These are phyloP conservation scores for Bolboschoenus planiculmis DNA, from an alignment of 176 grass and related monocot genomes.

Conservation along the genomic window DNA sequence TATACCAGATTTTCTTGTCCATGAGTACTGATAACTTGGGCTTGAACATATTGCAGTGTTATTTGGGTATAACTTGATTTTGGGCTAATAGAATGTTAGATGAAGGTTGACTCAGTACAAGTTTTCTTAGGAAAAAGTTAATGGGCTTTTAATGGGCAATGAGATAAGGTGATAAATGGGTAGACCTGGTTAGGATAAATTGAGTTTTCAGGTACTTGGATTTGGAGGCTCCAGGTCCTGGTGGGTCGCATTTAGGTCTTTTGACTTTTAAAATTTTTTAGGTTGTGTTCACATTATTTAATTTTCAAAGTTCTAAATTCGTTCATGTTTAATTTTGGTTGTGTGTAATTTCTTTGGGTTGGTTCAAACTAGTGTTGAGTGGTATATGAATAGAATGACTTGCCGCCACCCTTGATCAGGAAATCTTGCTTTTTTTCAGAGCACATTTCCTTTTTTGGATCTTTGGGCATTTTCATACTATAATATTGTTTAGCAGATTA, in stretches of 20 bases:
- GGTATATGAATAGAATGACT: background rate
- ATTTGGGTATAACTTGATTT: background rate
- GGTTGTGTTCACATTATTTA: background rate
- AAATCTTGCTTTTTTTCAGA: background rate
- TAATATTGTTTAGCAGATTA: background rate
- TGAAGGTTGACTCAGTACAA: background rate
- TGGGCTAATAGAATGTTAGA: background rate
- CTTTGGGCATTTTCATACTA: background rate
- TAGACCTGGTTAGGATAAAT: background rate
- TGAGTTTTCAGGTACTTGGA: background rate
- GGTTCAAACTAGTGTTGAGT: background rate
- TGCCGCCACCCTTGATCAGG: background rate
- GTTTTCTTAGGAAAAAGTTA: background rate
- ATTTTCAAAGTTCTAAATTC: background rate
- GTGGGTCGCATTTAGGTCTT: background rate
- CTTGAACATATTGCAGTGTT: background rate
- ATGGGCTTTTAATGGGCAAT: background rate
- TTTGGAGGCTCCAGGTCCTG: background rate
- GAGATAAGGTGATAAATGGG: background rate
- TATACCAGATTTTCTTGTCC: background rate
- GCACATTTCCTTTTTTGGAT: background rate
- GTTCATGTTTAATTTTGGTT: background rate
- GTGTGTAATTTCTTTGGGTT: background rate
- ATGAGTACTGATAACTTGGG: background rate
- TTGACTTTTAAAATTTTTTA: background rate